These are phyloP conservation scores for Apiospora phragmitis DNA, from an alignment of 2,329 filamentous ascomycete species.

Conservation along the genomic window DNA sequence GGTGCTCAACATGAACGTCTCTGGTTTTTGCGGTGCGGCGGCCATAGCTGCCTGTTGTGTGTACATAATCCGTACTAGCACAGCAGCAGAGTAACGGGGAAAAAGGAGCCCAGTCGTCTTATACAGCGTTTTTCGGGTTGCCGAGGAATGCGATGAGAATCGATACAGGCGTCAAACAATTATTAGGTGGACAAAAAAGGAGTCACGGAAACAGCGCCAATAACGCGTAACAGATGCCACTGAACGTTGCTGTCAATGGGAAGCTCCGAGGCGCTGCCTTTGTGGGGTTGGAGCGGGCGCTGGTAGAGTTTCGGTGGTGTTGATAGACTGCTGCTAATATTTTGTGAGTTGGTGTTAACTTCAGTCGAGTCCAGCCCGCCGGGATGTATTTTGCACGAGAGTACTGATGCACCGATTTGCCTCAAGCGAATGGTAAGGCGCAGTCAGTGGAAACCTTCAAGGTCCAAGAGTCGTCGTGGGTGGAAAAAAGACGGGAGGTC, in stretches of 20 bases:
- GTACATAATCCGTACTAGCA: conserved; percentile 62
- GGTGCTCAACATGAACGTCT: conserved; percentile 97
- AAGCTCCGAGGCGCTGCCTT: conserved; percentile 8
- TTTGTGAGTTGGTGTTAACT: conserved; percentile 7
- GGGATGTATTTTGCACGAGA: conserved; percentile 24
- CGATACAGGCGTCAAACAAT: conserved; percentile 12
- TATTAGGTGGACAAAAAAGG: conserved; percentile 12
- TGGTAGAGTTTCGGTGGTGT: conserved; percentile 7
- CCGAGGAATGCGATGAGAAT: conserved; percentile 26
- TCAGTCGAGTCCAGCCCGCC: conserved; percentile 49
- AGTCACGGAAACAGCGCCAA: conserved; percentile 7
- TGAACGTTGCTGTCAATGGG: conserved; percentile 7
- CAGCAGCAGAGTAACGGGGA: conserved; percentile 19
- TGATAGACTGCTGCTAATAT: conserved; percentile 6
- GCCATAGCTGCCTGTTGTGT: conserved; percentile 82
- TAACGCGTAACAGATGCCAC: conserved; percentile 8
- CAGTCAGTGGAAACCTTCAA: conserved; percentile 41
- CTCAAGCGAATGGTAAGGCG: conserved; percentile 44
- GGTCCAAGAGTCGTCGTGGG: conserved; percentile 29
- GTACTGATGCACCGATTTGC: conserved; percentile 40
- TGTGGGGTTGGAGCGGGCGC: background rate
- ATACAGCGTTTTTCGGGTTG: conserved; percentile 17
- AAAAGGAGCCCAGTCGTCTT: conserved; percentile 8
- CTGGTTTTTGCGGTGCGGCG: conserved; percentile 86
- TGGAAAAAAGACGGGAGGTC: conserved; percentile 29